A percentile compares a stretch with the other conserved stretches of the same genome.
Conservation (phyloP, 768 basidiomycete species). For the Kwoniella botswanensis region DNA sequence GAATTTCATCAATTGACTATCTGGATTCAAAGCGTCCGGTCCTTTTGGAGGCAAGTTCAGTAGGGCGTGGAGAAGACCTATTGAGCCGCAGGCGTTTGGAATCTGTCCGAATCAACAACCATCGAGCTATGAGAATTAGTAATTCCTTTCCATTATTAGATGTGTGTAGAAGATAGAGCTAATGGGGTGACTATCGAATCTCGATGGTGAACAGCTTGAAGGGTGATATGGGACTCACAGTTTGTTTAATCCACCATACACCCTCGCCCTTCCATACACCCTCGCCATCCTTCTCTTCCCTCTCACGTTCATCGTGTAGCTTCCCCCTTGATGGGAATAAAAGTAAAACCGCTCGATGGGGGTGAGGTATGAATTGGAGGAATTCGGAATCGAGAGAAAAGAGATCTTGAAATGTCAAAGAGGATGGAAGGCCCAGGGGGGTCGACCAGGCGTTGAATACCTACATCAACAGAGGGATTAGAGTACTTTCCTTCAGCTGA, state of each 20-base stretch:
- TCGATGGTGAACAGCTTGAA: too few species aligned
- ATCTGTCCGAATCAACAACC: too few species aligned
- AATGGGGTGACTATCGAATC: too few species aligned
- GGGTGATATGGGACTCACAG: too few species aligned
- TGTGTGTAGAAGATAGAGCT: too few species aligned
- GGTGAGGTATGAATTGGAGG: constrained; percentile 70
- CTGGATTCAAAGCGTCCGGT: constrained; percentile 35
- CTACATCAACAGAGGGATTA: constrained; percentile 10
- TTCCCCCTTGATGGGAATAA: constrained; percentile 75
- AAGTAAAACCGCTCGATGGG: constrained; percentile 81
- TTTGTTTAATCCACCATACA: constrained; percentile 89
- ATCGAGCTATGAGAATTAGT: too few species aligned
- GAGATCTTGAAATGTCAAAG: constrained; percentile 55
- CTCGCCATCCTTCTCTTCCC: constrained; percentile 67
- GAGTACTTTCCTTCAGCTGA: too few species aligned
- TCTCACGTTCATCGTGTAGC: constrained; percentile 63
- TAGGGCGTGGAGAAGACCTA: constrained; percentile 80
- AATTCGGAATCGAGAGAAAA: constrained; percentile 64
- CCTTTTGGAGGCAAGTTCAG: constrained; percentile 68
- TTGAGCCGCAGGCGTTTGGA: constrained; percentile 83
- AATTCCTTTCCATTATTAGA: too few species aligned
- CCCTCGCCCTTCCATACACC: constrained; percentile 66
- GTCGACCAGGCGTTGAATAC: constrained; percentile 56
- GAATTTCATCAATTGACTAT: constrained; percentile 51
- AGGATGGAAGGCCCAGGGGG: constrained; percentile 49